Conservation (phyloP, 2,329 filamentous ascomycete genomes). For the Clarireedia homoeocarpa region DNA sequence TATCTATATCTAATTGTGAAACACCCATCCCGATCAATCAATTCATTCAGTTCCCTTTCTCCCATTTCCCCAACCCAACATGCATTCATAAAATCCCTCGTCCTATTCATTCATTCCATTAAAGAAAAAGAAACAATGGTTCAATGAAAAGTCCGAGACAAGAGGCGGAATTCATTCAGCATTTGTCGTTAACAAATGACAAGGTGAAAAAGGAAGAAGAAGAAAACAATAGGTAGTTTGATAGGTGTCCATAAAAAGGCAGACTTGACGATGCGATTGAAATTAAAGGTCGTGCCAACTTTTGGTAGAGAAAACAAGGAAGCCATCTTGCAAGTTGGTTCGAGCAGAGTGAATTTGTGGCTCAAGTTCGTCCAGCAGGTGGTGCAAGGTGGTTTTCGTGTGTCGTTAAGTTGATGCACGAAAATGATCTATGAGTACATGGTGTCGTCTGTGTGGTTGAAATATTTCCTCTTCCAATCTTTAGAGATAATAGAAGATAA, state of each 20-base stretch:
- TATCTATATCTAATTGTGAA: constrained; percentile 9
- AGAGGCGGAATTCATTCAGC: neutral
- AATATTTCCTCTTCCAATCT: constrained; percentile 11
- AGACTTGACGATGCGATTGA: neutral
- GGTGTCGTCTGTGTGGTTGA: constrained; percentile 13
- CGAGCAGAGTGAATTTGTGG: neutral
- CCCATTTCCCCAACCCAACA: neutral
- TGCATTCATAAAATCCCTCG: neutral
- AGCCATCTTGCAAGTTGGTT: constrained; percentile 4
- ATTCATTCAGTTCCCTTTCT: neutral
- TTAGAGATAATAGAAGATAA: constrained; percentile 16
- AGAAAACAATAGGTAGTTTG: neutral
- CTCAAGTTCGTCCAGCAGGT: neutral
- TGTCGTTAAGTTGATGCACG: constrained; percentile 10
- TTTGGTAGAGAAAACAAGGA: neutral
- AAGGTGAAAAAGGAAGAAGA: neutral
- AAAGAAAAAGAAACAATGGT: neutral
- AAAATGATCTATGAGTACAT: constrained; percentile 27
- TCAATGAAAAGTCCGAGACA: neutral
- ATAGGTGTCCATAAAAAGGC: neutral
- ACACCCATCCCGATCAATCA: neutral
- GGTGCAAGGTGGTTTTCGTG: neutral
- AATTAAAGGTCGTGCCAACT: neutral
- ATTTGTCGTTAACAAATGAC: neutral
- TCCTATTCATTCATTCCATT: no score